phyloP scores from a whole-genome alignment of 805 yeast species.

The Myxozyma vanderwaltii region DNA sequence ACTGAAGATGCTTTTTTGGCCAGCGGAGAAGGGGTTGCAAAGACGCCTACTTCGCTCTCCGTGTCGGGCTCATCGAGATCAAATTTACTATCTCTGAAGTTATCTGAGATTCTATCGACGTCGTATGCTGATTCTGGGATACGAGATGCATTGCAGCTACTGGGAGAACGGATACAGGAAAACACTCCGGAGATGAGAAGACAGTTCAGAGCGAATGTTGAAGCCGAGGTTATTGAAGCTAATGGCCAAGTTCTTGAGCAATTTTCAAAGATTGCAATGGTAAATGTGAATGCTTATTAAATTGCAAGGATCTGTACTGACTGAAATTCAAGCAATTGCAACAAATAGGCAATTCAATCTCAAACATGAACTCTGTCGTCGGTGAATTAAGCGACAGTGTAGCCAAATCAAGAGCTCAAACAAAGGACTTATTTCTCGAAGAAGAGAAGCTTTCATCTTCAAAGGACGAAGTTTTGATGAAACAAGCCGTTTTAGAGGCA shows the following conservation, averaged over 20 bases:
- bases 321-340: slow-evolving; percentile 34
- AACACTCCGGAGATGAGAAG: slow-evolving; percentile 43
- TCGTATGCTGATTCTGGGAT: slow-evolving; percentile 42
- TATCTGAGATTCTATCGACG: slow-evolving; percentile 39
- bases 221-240: slow-evolving; percentile 42
- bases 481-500: slow-evolving; percentile 39
- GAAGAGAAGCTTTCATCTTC: slow-evolving; percentile 31
- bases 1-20: slow-evolving; percentile 14
- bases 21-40: slow-evolving; percentile 12
- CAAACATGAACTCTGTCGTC: slow-evolving; percentile 37
- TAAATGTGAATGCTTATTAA: not conserved
- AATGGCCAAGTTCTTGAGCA: slow-evolving; percentile 41
- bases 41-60: slow-evolving; percentile 19
- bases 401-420: slow-evolving; percentile 11
- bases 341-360: slow-evolving; percentile 33
- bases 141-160: slow-evolving; percentile 39
- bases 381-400: slow-evolving; percentile 33
- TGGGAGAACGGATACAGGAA: slow-evolving; percentile 38
- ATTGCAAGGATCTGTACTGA: not conserved
- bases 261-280: slow-evolving; percentile 41
- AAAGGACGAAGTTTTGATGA: slow-evolving; percentile 32
- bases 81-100: slow-evolving; percentile 28
- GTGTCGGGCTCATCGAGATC: slow-evolving; percentile 23
- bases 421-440: slow-evolving; percentile 36
- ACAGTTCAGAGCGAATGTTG: slow-evolving; percentile 41